Base-by-base conservation (phyloP, 371 early-diverging fungal genomes). In the Apophysomyces variabilis region DNA sequence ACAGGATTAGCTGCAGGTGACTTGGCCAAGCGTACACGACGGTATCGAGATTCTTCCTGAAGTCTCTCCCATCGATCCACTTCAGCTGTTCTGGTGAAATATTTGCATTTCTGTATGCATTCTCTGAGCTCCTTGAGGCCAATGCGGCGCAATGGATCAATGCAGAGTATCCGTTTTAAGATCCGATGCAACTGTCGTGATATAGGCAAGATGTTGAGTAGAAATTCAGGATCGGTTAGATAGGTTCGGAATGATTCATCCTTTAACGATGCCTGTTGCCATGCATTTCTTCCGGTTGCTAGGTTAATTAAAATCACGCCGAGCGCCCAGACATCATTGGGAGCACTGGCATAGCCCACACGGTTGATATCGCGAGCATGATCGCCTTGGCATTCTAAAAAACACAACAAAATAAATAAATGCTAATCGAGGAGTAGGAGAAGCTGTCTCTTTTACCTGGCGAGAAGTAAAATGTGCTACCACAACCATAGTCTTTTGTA, bases 391-490 rank as follows among this genome's bases (percentile, higher is more conserved):
- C 91, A 90, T 79, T 96, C 96, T 78, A 71, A 18, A 64, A 11
- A 32, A 26, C 54, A 50, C 21, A 18, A 36, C 21, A 26, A 43
- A 58, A 57, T 38, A 47, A 26, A 56, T 58, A 60, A 37, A n/a
- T 13, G 47, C 5, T 8, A 41, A 57, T 26, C 38, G 46, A 14
- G 38, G 64, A 54, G 44, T 57, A 1, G 35, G 32, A 14, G 35
- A 35, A 35, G 12, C 16, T 11, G 5, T 21, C 38, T 45, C 13
- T 45, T 47, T 65, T 80, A 84, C 84, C 86, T 64, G 97, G 98
- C 8, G 95, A 93, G 85, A 95, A 93, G 74, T 98, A 98, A 74
- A 93, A 92, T 0, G 93, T 91, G 13, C 92, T 90, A 7, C 98
- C 98, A 73, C 95, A 94, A 3, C 97, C 96, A 65, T 92, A 89